These are phyloP conservation scores for Cenococcum geophilum DNA, from an alignment of 495 filamentous ascomycete genomes.

Conservation along the genomic window DNA sequence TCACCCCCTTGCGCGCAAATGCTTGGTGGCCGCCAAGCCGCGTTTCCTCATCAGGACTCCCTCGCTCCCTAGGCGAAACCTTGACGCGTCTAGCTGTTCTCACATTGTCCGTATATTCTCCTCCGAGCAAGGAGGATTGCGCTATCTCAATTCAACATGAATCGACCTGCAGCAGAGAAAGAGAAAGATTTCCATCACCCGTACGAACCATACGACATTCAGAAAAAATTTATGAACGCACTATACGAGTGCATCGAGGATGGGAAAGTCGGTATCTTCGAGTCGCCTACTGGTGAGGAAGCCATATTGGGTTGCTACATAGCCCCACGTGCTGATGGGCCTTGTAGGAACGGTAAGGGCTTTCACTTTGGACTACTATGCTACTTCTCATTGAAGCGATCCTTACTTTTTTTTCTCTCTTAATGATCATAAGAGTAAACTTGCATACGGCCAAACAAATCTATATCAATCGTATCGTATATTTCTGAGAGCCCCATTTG, in stretches of 20 bases:
- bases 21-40: no score
- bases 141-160: neutral
- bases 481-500: neutral
- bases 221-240: conserved; percentile 81
- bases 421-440: neutral
- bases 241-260: conserved; percentile 76
- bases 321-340: neutral
- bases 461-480: no score
- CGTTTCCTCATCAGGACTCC: no score
- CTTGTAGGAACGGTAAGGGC: conserved; percentile 36
- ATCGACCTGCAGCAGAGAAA: neutral
- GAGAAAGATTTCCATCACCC: conserved; percentile 76
- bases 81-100: no score
- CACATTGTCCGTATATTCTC: no score
- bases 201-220: conserved; percentile 84
- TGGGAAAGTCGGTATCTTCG: conserved; percentile 80
- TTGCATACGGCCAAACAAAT: neutral
- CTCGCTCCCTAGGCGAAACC: no score
- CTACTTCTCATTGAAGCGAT: neutral
- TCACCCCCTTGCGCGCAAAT: no score
- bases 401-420: neutral
- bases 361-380: neutral
- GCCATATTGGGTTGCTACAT: conserved; percentile 8
- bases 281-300: conserved; percentile 74
- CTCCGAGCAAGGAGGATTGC: no score